Conservation (phyloP, 345 rosid species). For the Sisymbrium irio region DNA sequence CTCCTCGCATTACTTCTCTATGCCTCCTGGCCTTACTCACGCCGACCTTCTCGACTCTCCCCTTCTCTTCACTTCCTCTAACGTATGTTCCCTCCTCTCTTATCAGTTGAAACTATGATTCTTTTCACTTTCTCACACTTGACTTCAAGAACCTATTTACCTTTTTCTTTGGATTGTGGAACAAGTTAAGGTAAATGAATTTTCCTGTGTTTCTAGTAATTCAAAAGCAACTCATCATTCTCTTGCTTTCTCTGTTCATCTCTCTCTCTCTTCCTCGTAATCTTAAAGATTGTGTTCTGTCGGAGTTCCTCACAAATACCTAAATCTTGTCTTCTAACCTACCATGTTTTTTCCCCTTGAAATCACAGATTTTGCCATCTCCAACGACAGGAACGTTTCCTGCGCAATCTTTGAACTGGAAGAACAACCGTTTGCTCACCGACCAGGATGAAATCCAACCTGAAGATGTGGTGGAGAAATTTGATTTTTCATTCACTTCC, state of each 20-base stretch:
- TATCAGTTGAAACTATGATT: background rate
- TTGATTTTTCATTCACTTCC: slow-evolving; percentile 56
- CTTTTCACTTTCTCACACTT: background rate
- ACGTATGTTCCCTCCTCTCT: slow-evolving; percentile 38
- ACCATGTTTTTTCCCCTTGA: background rate
- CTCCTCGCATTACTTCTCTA: slow-evolving; percentile 68
- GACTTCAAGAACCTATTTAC: background rate
- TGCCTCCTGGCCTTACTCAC: slow-evolving; percentile 46
- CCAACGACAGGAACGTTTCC: slow-evolving; percentile 88
- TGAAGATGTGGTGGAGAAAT: slow-evolving; percentile 39
- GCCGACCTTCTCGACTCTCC: slow-evolving; percentile 78
- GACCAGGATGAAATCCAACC: slow-evolving; percentile 35
- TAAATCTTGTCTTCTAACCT: background rate
- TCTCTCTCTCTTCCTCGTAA: background rate
- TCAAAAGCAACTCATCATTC: background rate
- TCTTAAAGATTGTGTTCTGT: background rate
- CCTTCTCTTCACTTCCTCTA: slow-evolving; percentile 57
- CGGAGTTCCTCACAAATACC: background rate
- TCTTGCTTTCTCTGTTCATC: background rate
- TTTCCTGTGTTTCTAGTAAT: background rate
- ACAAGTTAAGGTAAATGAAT: background rate
- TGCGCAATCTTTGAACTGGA: slow-evolving; percentile 51
- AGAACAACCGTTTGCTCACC: slow-evolving; percentile 9
- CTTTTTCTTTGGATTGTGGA: background rate
- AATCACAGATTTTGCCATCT: slow-evolving; percentile 70